Conservation (phyloP, 495 filamentous ascomycete genomes). For the Penicillium odoratum region DNA sequence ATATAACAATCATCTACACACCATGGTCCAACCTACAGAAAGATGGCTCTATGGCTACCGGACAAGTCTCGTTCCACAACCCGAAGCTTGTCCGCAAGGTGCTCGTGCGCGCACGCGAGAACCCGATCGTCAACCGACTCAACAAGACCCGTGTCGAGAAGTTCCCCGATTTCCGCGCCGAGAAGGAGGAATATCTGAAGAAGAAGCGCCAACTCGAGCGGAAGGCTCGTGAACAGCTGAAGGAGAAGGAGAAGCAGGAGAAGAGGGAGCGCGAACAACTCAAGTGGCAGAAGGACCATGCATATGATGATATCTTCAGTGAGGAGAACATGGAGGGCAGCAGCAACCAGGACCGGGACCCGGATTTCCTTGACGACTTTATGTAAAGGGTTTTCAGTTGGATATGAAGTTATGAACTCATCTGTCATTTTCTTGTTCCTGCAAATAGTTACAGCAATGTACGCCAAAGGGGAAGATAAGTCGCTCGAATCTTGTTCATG, state of each 20-base stretch:
- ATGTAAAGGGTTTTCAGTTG: slow-evolving; percentile 40
- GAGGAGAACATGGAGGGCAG: slow-evolving; percentile 46
- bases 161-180: slow-evolving; percentile 74
- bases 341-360: slow-evolving; percentile 52
- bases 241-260: slow-evolving; percentile 76
- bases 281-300: slow-evolving; percentile 92
- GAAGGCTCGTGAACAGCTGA: slow-evolving; percentile 65
- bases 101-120: slow-evolving; percentile 73
- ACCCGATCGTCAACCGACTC: slow-evolving; percentile 89
- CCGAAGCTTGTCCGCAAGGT: slow-evolving; percentile 78
- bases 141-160: slow-evolving; percentile 93
- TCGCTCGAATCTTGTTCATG: neutral
- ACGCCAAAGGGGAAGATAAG: neutral
- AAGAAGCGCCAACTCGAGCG: slow-evolving; percentile 69
- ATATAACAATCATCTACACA: slow-evolving; percentile 93
- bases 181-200: slow-evolving; percentile 73
- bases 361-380: slow-evolving; percentile 53
- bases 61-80: slow-evolving; percentile 95
- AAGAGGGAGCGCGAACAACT: slow-evolving; percentile 78
- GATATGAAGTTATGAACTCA: slow-evolving; percentile 6
- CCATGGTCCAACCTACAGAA: slow-evolving; percentile 97
- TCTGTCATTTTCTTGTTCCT: slow-evolving; percentile 2
- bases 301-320: slow-evolving; percentile 74
- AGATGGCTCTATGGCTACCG: slow-evolving; percentile 91
- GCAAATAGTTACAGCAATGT: neutral